Percentiles rank a stretch among this genome's conserved stretches.
Evolutionary conservation across 1,139 yeast genomes (phyloP).

Genomic region (Lodderomyces metapsilosis): DNA sequence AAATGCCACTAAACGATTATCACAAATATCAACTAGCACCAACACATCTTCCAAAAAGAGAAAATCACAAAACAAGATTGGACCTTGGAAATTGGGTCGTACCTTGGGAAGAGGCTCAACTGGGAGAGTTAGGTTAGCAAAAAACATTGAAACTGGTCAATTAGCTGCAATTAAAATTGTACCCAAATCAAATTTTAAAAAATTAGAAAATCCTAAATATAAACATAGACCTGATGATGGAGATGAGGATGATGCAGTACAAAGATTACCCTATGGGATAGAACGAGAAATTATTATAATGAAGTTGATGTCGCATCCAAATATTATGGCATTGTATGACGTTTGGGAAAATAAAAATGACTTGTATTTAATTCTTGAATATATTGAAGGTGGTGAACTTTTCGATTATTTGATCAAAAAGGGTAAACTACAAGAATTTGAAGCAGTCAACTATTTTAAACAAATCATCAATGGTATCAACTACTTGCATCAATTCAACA

Average conservation of each 20-base stretch:
- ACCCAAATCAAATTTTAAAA: slow-evolving; percentile 68
- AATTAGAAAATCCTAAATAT: slow-evolving; percentile 55
- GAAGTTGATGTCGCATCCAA: slow-evolving; percentile 89
- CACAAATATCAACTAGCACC: slow-evolving; percentile 61
- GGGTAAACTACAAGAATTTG: slow-evolving; percentile 85
- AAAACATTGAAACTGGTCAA: slow-evolving; percentile 79
- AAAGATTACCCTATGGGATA: slow-evolving; percentile 83
- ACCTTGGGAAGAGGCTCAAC: slow-evolving; percentile 95
- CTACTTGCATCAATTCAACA: slow-evolving; percentile 91
- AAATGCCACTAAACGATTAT: slow-evolving; percentile 61
- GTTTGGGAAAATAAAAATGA: slow-evolving; percentile 99
- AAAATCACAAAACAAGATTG: slow-evolving; percentile 71
- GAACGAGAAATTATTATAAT: slow-evolving; percentile 94
- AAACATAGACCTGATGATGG: slow-evolving; percentile 18
- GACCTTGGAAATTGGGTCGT: slow-evolving; percentile 96
- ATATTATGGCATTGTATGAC: slow-evolving; percentile 92
- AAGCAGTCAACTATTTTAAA: slow-evolving; percentile 86
- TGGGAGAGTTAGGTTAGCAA: slow-evolving; percentile 90
- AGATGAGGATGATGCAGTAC: slow-evolving; percentile 38
- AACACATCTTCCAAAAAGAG: slow-evolving; percentile 48
- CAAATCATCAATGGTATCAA: slow-evolving; percentile 91
- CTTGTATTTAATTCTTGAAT: slow-evolving; percentile 84
- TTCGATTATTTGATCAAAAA: slow-evolving; percentile 87
- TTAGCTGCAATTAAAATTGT: slow-evolving; percentile 97
- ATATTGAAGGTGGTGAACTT: slow-evolving; percentile 96